Evolutionary conservation across 2,329 filamentous ascomycete genomes (phyloP).

Genomic region (Truncatella angustata): DNA sequence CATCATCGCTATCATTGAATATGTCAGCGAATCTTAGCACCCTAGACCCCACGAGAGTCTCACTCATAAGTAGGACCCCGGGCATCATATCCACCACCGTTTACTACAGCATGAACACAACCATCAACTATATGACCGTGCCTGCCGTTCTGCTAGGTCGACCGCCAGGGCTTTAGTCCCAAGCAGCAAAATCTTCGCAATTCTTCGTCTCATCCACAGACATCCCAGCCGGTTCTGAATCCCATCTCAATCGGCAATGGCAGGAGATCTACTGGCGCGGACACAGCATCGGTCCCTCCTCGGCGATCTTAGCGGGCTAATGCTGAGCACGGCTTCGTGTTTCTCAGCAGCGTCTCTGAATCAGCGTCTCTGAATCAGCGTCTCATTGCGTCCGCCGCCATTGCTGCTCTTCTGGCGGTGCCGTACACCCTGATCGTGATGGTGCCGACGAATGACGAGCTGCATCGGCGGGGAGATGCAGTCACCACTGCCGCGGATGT

Average conservation of each 20-base stretch:
- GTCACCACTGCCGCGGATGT: neutral
- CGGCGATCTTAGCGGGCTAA: neutral
- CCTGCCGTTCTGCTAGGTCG: neutral
- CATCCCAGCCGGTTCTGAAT: neutral
- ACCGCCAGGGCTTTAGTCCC: neutral
- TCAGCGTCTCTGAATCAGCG: neutral
- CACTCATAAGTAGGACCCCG: neutral
- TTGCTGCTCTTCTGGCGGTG: neutral
- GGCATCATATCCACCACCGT: neutral
- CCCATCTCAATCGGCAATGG: neutral
- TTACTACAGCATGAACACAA: neutral
- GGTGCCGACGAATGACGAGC: neutral
- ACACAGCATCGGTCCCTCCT: neutral
- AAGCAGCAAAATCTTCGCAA: neutral
- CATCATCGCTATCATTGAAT: neutral
- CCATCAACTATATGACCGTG: neutral
- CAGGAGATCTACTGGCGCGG: neutral
- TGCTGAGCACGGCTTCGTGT: neutral
- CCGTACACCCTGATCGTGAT: neutral
- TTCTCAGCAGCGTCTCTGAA: neutral
- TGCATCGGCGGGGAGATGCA: neutral
- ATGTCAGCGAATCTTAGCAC: neutral
- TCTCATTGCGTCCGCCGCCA: neutral
- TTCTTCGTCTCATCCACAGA: neutral
- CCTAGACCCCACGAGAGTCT: neutral